phyloP scores from a whole-genome alignment of 106 monocot species.

The Dioscorea zingiberensis region DNA sequence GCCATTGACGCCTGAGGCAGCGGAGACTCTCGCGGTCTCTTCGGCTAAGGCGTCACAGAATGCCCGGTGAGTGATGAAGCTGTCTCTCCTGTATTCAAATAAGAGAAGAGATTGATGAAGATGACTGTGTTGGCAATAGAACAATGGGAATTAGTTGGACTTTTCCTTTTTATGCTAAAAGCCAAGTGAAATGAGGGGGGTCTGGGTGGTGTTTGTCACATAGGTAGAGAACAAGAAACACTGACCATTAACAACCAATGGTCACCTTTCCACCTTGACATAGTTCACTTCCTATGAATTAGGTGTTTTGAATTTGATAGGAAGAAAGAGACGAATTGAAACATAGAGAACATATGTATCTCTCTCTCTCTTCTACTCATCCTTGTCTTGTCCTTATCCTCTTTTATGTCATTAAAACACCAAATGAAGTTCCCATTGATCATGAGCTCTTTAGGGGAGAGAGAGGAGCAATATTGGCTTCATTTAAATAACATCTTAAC shows the following conservation, averaged over 20 bases:
- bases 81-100: slow-evolving; percentile 40
- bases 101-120: background rate
- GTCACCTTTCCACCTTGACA: background rate
- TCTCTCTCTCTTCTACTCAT: too few species aligned
- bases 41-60: slow-evolving; percentile 72
- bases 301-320: too few species aligned
- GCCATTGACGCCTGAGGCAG: slow-evolving; percentile 19
- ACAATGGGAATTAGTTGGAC: background rate
- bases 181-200: background rate
- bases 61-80: slow-evolving; percentile 70
- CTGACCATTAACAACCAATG: background rate
- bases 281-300: background rate
- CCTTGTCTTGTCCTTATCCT: too few species aligned
- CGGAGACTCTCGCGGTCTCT: slow-evolving; percentile 49
- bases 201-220: background rate
- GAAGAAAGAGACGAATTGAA: too few species aligned
- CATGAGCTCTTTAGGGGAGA: too few species aligned
- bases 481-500: too few species aligned
- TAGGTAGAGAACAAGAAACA: background rate
- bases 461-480: too few species aligned
- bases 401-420: too few species aligned
- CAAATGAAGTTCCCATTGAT: too few species aligned
- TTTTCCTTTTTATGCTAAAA: slow-evolving; percentile 1
- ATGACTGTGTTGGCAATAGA: slow-evolving; percentile 2
- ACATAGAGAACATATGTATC: too few species aligned